Evolutionary conservation across 176 grass and related monocot species (phyloP), one percentile per base, ranked within the genome.

Genomic region (Zea mays): DNA sequence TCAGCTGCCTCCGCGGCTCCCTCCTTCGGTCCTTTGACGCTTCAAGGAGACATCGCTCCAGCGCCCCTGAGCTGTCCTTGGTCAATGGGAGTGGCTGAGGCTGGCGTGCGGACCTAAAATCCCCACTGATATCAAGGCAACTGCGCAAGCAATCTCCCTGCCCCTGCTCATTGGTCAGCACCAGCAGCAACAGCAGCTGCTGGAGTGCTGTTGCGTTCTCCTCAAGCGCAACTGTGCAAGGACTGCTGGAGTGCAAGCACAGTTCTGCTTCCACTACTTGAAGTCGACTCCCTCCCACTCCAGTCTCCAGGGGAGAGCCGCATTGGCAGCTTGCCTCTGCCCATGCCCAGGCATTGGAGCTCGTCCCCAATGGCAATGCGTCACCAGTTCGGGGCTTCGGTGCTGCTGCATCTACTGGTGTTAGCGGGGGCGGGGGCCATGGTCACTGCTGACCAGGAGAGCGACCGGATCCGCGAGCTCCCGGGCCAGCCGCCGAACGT

Each of bases 391-490:
- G 42, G 67, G 14, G 48, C 49, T 57, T 5, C 79, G 13, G 20
- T 64, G 48, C 48, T 65, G 48, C 62, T 51, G 58, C 46, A n/a
- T 15, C 51, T 88, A 65, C 80, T 90, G 37, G 33, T 75, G 70
- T 27, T 76, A 56, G 45, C 62, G 6, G 17, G 46, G 9, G 20
- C 54, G 19, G 42, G 2, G 40, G 34, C 58, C n/a, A 14, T 36
- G 17, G 34, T 41, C 19, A 15, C 36, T 14, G 58, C 68, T 41
- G 87, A 88, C 14, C 87, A 90, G 73, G 89, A 94, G 77, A 76
- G 77, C 67, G 95, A 98, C 87, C 81, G 91, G 85, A 94, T 98
- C 89, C 45, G 62, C 68, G 76, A 88, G 79, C 89, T 98, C 15
- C 91, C 89, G 2, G 91, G 95, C 1, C 91, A 98, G 72, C 95